A percentile compares a stretch with the other conserved stretches of the same genome.
Conservation (phyloP, 345 rosid species). For the Viola odorata region DNA sequence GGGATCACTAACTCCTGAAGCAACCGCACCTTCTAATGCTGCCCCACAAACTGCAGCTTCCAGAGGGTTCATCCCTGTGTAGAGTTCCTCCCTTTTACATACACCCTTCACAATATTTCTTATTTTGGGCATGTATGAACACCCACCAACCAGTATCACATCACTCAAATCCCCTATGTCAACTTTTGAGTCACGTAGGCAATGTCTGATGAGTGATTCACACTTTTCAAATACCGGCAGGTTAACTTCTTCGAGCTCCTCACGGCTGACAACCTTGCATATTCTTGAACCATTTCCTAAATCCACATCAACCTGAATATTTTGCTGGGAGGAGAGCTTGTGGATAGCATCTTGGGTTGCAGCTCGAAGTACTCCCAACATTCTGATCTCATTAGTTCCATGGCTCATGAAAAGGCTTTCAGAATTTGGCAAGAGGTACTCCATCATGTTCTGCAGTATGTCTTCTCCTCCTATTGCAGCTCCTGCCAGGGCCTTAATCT, state of each 20-base stretch:
- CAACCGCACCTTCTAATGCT: constrained; percentile 85
- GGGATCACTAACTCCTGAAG: constrained; percentile 77
- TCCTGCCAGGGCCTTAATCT: constrained; percentile 73
- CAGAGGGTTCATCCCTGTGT: constrained; percentile 46
- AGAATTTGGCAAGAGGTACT: constrained; percentile 41
- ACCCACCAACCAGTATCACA: constrained; percentile 81
- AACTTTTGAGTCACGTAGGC: constrained; percentile 65
- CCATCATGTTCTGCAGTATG: constrained; percentile 65
- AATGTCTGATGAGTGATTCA: constrained; percentile 50
- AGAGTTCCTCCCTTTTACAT: constrained; percentile 54
- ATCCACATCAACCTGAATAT: constrained; percentile 56
- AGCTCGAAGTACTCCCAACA: constrained; percentile 57
- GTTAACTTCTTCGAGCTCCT: constrained; percentile 78
- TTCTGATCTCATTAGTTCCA: constrained; percentile 35
- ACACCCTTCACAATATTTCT: constrained; percentile 36
- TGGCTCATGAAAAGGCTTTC: constrained; percentile 40
- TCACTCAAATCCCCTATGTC: constrained; percentile 50
- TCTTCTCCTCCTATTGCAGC: constrained; percentile 78
- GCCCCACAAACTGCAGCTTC: constrained; percentile 85
- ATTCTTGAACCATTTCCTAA: constrained; percentile 54
- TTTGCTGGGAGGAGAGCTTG: constrained; percentile 42
- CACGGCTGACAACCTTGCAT: constrained; percentile 37
- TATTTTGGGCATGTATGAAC: constrained; percentile 60
- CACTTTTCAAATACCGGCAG: constrained; percentile 50
- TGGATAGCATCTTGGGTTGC: constrained; percentile 75